Base-by-base conservation (phyloP, 345 rosid genomes). In the Dovyalis caffra region DNA sequence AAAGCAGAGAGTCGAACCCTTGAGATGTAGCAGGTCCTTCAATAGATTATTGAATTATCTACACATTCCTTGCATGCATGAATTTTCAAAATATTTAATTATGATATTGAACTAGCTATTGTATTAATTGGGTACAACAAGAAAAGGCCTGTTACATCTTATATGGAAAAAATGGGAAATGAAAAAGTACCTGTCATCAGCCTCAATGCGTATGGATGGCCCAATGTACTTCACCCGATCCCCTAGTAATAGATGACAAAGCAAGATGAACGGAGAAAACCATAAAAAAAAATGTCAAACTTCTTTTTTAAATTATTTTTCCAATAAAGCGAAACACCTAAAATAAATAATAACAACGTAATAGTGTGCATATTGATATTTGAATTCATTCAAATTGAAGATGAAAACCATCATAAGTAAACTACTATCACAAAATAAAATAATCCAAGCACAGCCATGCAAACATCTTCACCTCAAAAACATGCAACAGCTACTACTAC, bases 171-270 rank as follows among this genome's bases (percentile, higher is more conserved):
- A 38, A 58, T 9, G 23, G 9, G 9, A 56, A 28, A 56, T 6
- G 11, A 18, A 33, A 33, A 51, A 77, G 49, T 85, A 95, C 99
- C 94, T 91, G 80, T 84, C 82, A 82, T 87, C 88, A 79, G 88
- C 89, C 77, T 88, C 87, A 74, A 74, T 51, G 58, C 68, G 79
- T 76, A 64, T 80, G 26, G 97, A 78, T 65, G 86, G 79, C 62
- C 99, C 99, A 23, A 86, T 77, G 68, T 93, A 95, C 78, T 90
- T 95, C 75, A 95, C 96, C 37, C 90, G 95, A 84, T 95, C 98
- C 80, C 99, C 99, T 95, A 81, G 62, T 74, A 71, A 58, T 64
- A 61, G 35, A 68, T 23, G 57, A 53, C 9, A 43, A 72, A 73
- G 40, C 43, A 16, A 68, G 21, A 12, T 21, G 20, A 76, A 11